Evolutionary conservation across 345 rosid species (phyloP).

Genomic region (Syzygium grande): DNA sequence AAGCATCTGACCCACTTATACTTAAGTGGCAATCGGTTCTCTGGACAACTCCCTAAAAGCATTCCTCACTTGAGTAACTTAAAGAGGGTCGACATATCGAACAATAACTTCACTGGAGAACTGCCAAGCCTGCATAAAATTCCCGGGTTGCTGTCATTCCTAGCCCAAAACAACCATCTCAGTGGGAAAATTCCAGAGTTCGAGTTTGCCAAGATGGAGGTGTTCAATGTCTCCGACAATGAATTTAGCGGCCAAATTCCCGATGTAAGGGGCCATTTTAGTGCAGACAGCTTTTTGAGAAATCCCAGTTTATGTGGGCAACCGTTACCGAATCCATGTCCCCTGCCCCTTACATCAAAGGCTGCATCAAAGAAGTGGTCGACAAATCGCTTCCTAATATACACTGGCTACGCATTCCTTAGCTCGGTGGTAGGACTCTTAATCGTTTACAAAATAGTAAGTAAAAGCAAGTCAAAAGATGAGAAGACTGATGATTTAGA

Average conservation of each 20-base stretch:
- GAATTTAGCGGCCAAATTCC: constrained; percentile 8
- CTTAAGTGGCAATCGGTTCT: neutral
- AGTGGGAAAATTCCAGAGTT: neutral
- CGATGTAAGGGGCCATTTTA: neutral
- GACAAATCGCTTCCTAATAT: neutral
- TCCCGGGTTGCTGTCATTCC: constrained; percentile 1
- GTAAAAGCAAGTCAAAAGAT: neutral
- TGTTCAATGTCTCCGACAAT: constrained; percentile 13
- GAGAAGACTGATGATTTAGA: neutral
- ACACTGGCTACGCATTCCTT: constrained; percentile 4
- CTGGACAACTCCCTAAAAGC: constrained; percentile 4
- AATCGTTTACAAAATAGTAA: neutral
- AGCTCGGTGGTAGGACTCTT: neutral
- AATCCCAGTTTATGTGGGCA: constrained; percentile 8
- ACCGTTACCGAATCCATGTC: constrained; percentile 1
- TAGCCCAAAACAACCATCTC: constrained; percentile 5
- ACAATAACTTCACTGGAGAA: constrained; percentile 7
- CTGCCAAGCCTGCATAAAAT: neutral
- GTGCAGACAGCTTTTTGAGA: constrained; percentile 3
- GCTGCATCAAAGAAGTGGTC: neutral
- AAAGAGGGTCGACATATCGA: constrained; percentile 1
- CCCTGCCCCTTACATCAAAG: neutral
- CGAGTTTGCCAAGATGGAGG: neutral
- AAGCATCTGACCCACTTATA: constrained; percentile 12
- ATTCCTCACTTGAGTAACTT: neutral